These are phyloP conservation scores for Suillus fuscotomentosus DNA, from an alignment of 768 basidiomycete genomes.

Conservation along the genomic window DNA sequence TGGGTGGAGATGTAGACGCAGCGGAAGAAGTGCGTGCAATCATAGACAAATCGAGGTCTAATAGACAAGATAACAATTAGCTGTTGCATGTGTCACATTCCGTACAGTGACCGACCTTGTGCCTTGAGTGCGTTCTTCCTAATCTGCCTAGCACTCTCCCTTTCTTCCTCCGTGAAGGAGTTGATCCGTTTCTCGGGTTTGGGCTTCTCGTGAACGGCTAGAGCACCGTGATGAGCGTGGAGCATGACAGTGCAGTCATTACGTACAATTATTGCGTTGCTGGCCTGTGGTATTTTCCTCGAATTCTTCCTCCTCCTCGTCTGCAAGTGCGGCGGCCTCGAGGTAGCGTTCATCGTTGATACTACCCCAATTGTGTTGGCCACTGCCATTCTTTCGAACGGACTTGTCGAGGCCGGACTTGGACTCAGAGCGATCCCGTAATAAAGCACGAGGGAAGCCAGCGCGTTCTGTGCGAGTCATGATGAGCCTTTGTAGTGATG, in stretches of 20 bases:
- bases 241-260: background rate
- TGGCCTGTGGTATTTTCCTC: slow-evolving; percentile 25
- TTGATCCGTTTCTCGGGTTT: slow-evolving; percentile 36
- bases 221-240: background rate
- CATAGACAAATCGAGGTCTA: slow-evolving; percentile 60
- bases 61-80: slow-evolving; percentile 3
- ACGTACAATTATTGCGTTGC: slow-evolving; percentile 9
- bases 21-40: slow-evolving; percentile 85
- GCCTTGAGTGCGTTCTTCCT: slow-evolving; percentile 73
- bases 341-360: slow-evolving; percentile 59
- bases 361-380: slow-evolving; percentile 85
- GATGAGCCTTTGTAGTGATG: slow-evolving; percentile 16
- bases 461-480: slow-evolving; percentile 86
- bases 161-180: slow-evolving; percentile 61
- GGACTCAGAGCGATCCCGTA: slow-evolving; percentile 77
- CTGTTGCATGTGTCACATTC: background rate
- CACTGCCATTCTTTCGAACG: slow-evolving; percentile 76
- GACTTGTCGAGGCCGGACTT: slow-evolving; percentile 73
- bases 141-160: slow-evolving; percentile 60
- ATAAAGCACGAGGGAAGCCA: slow-evolving; percentile 64
- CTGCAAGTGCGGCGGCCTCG: slow-evolving; percentile 56
- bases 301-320: slow-evolving; percentile 49
- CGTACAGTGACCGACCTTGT: slow-evolving; percentile 36
- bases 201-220: slow-evolving; percentile 28
- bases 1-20: slow-evolving; percentile 52